A percentile compares a stretch with the other conserved stretches of the same genome.
phyloP scores from a whole-genome alignment of 768 basidiomycete genomes.

The Vararia minispora region DNA sequence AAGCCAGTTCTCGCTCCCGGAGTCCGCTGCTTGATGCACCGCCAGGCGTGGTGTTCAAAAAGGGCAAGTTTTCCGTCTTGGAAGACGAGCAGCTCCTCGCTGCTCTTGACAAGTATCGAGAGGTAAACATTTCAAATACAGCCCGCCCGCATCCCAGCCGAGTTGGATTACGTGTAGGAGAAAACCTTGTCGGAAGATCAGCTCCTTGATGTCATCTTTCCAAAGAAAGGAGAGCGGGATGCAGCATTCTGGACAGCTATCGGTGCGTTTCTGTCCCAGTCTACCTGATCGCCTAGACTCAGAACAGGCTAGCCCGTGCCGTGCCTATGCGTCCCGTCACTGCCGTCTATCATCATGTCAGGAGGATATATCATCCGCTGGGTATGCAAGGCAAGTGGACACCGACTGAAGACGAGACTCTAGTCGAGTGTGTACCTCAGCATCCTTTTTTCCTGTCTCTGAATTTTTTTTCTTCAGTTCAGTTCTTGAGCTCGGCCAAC shows the following conservation, averaged over 20 bases:
- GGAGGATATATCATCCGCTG: constrained; percentile 57
- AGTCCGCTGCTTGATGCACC: no score
- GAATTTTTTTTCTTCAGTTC: constrained; percentile 33
- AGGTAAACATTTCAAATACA: no score
- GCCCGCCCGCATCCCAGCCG: no score
- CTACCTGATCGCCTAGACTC: no score
- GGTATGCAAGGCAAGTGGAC: constrained; percentile 64
- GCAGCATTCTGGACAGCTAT: constrained; percentile 73
- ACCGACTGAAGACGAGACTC: constrained; percentile 47
- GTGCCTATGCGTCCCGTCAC: constrained; percentile 70
- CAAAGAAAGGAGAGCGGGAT: constrained; percentile 50
- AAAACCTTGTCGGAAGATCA: constrained; percentile 44
- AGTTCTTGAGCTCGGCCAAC: constrained; percentile 55
- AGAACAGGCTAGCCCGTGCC: constrained; percentile 57
- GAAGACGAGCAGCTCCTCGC: constrained; percentile 56
- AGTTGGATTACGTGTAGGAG: no score
- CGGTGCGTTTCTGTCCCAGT: constrained; percentile 44
- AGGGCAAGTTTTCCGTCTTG: constrained; percentile 76
- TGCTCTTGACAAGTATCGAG: constrained; percentile 55
- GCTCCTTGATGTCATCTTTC: constrained; percentile 54
- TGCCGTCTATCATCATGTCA: constrained; percentile 76
- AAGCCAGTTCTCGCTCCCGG: neutral
- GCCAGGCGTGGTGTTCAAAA: constrained; percentile 74
- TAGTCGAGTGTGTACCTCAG: constrained; percentile 41
- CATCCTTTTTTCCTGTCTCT: neutral